Conservation (phyloP, 805 yeast genomes). For the Zygotorulaspora danielsina region DNA sequence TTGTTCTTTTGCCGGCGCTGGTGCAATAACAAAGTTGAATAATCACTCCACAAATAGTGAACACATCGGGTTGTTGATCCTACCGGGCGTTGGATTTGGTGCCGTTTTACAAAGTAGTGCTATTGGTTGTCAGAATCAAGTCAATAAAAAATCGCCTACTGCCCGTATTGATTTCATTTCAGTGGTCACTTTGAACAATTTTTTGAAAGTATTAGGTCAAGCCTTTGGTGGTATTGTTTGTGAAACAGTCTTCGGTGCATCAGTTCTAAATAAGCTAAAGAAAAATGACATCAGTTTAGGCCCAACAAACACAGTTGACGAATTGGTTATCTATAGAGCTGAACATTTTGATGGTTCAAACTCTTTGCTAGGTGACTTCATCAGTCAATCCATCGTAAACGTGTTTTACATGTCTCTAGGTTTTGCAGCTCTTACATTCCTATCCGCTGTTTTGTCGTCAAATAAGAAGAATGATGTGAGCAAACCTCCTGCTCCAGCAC, state of each 20-base stretch:
- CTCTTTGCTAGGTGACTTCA: slow-evolving; percentile 15
- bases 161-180: slow-evolving; percentile 24
- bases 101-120: slow-evolving; percentile 34
- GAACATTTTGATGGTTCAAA: slow-evolving; percentile 20
- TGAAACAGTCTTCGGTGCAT: slow-evolving; percentile 23
- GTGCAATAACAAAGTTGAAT: slow-evolving; percentile 32
- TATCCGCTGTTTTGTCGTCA: slow-evolving; percentile 19
- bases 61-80: slow-evolving; percentile 38
- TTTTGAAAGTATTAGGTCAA: slow-evolving; percentile 24
- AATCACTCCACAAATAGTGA: slow-evolving; percentile 28
- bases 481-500: neutral
- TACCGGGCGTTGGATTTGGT: slow-evolving; percentile 40
- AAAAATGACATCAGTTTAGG: slow-evolving; percentile 4
- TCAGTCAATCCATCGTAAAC: slow-evolving; percentile 18
- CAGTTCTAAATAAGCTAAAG: slow-evolving; percentile 17
- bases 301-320: slow-evolving; percentile 16
- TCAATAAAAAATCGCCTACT: slow-evolving; percentile 19
- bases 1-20: slow-evolving; percentile 36
- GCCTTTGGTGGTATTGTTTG: slow-evolving; percentile 27
- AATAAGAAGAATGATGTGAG: slow-evolving; percentile 14
- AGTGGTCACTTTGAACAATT: slow-evolving; percentile 26
- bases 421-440: slow-evolving; percentile 15
- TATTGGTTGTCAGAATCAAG: slow-evolving; percentile 31
- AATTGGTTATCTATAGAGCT: slow-evolving; percentile 20
- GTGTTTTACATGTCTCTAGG: slow-evolving; percentile 27